Conservation (phyloP, 169 alveolate species). For the Cryptosporidium muris region DNA sequence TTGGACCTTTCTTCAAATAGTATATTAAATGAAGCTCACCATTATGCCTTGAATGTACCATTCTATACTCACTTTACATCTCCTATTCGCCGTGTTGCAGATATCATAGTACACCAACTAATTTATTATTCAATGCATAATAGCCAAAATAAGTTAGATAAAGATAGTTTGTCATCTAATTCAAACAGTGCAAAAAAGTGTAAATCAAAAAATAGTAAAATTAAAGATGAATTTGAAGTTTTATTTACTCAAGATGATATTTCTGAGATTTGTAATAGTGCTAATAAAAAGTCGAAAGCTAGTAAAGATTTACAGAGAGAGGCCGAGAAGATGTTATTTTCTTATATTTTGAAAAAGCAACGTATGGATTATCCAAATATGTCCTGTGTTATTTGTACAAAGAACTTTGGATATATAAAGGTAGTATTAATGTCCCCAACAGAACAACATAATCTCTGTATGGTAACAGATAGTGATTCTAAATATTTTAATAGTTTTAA, state of each 20-base stretch:
- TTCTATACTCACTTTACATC: conserved; percentile 89
- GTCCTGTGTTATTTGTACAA: conserved; percentile 3
- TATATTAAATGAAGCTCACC: conserved; percentile 58
- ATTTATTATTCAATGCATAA: conserved; percentile 82
- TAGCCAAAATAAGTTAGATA: background rate
- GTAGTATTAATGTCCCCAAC: conserved; percentile 25
- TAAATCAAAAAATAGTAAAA: background rate
- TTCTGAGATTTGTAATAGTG: background rate
- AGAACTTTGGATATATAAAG: background rate
- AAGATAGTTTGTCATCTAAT: background rate
- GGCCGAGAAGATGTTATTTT: conserved; percentile 4
- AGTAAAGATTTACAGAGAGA: conserved; percentile 38
- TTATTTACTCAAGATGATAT: conserved; percentile 2
- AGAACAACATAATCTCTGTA: background rate
- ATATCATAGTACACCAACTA: conserved; percentile 85
- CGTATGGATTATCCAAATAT: conserved; percentile 5
- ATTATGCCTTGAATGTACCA: conserved; percentile 84
- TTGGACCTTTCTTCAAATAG: background rate
- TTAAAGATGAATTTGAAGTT: background rate
- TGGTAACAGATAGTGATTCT: background rate
- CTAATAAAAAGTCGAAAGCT: conserved; percentile 8
- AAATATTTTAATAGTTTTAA: background rate
- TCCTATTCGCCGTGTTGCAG: conserved; percentile 90
- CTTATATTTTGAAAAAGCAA: background rate
- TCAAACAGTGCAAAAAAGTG: background rate